These are phyloP conservation scores for Spizellomyces punctatus DNA, from an alignment of 192 early-diverging fungal species.

Conservation along the genomic window DNA sequence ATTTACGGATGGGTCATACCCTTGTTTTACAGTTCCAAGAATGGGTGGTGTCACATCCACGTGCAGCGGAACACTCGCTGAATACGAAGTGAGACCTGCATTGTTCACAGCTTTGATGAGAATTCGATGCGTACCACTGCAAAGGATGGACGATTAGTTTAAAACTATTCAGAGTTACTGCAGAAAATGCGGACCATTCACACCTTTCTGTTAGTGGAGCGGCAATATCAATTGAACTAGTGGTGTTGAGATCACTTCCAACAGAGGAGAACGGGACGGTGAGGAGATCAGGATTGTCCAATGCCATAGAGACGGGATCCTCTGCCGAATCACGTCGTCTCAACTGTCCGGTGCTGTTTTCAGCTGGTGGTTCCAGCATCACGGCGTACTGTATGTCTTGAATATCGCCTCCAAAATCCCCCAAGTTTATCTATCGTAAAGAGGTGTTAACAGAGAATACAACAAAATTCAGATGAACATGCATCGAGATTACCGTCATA, in stretches of 20 bases:
- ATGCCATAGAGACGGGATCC: background rate
- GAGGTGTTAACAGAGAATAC: too few relatives aligned
- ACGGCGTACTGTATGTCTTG: background rate
- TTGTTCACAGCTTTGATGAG: conserved; percentile 2
- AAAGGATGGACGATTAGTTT: too few relatives aligned
- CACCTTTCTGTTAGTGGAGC: background rate
- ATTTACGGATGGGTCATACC: background rate
- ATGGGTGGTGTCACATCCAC: background rate
- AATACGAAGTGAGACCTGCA: background rate
- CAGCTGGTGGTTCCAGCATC: background rate
- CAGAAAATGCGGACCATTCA: too few relatives aligned
- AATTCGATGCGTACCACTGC: background rate
- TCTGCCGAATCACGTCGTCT: background rate
- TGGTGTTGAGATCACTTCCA: background rate
- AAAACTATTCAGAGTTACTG: too few relatives aligned
- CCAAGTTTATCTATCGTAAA: background rate
- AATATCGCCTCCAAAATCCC: background rate
- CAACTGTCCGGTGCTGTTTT: background rate
- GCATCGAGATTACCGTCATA: too few relatives aligned
- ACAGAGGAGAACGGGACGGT: background rate
- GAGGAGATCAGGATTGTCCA: background rate
- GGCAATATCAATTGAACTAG: background rate
- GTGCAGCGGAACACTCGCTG: background rate
- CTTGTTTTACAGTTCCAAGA: background rate
- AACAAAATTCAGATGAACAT: background rate